Evolutionary conservation across 1,284 basidiomycete genomes (phyloP).

Genomic region (Moesziomyces globuligerus): DNA sequence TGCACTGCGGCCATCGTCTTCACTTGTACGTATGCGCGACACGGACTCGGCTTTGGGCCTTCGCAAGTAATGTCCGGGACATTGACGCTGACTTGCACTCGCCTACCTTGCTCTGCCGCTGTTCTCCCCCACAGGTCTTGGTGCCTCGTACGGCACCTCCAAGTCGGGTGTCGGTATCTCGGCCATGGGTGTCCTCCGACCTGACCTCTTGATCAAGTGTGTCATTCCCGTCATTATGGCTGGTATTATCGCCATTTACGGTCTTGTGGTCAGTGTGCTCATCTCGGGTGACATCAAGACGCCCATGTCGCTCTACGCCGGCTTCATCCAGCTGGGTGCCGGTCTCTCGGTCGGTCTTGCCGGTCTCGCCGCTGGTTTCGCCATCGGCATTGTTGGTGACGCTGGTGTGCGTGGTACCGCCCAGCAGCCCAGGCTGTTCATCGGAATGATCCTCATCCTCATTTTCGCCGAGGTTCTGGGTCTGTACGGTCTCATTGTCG

Average conservation of each 20-base stretch:
- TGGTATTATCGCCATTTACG: constrained; percentile 87
- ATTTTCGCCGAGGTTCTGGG: constrained; percentile 95
- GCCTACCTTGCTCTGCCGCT: too few species aligned
- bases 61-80: too few species aligned
- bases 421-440: constrained; percentile 89
- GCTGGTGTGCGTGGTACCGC: constrained; percentile 72
- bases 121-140: constrained; percentile 72
- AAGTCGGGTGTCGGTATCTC: constrained; percentile 98
- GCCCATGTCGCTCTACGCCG: constrained; percentile 75
- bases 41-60: not conserved
- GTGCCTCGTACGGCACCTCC: constrained; percentile 95
- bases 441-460: constrained; percentile 76
- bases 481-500: constrained; percentile 86
- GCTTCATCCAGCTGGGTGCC: constrained; percentile 93
- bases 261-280: constrained; percentile 72
- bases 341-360: constrained; percentile 91
- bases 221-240: constrained; percentile 98
- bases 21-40: constrained; percentile 78
- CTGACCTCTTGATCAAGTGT: constrained; percentile 98
- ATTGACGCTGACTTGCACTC: constrained; percentile 5
- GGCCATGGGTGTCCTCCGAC: constrained; percentile 91
- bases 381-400: constrained; percentile 96
- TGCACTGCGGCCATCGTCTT: constrained; percentile 97
- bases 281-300: constrained; percentile 70
- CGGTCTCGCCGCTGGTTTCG: constrained; percentile 94